phyloP scores from a whole-genome alignment of 108 stramenopile genomes.

The Fragilaria radians region DNA sequence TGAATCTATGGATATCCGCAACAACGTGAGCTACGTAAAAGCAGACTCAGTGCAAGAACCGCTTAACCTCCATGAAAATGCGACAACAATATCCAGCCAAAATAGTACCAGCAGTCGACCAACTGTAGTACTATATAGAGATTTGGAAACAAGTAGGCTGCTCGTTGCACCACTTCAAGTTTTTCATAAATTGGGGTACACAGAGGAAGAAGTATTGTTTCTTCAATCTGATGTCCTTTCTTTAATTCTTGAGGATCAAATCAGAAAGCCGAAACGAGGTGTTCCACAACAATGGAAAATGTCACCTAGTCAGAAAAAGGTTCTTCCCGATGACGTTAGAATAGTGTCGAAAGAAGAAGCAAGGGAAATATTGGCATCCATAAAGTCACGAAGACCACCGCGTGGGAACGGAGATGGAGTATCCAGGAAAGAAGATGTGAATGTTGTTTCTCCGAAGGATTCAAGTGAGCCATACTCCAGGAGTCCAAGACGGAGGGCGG shows the following conservation, averaged over 20 bases:
- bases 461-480: background rate
- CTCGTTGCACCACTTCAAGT: constrained; percentile 20
- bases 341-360: constrained; percentile 9
- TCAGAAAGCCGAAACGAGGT: constrained; percentile 41
- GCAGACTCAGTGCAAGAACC: too few relatives aligned
- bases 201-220: constrained; percentile 25
- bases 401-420: too few relatives aligned
- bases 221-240: constrained; percentile 50
- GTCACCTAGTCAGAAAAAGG: constrained; percentile 15
- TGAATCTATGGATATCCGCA: too few relatives aligned
- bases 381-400: constrained; percentile 2
- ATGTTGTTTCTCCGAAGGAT: background rate
- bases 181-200: constrained; percentile 43
- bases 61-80: background rate
- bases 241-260: constrained; percentile 46
- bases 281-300: constrained; percentile 60
- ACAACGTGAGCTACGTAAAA: too few relatives aligned
- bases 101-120: background rate
- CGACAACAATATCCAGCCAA: background rate
- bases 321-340: constrained; percentile 28
- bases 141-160: constrained; percentile 4
- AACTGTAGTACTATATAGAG: background rate
- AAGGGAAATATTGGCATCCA: background rate
- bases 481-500: constrained; percentile 8
- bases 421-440: constrained; percentile 11